Conservation (phyloP, 192 early-diverging fungal genomes). For the Linnemannia hyalina region DNA sequence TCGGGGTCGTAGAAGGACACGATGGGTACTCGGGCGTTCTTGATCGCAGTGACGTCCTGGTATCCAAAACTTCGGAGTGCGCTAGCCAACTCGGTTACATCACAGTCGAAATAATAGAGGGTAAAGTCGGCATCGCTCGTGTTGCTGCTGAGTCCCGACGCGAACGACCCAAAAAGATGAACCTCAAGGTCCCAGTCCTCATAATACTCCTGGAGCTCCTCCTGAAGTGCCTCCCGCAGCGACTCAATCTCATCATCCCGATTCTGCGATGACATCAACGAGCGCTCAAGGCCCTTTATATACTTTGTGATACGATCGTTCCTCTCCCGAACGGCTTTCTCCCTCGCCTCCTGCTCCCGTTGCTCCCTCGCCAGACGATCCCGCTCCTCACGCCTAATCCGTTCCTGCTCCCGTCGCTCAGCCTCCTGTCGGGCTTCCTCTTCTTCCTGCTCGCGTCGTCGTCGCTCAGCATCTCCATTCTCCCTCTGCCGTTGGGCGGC, state of each 20-base stretch:
- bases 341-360: background rate
- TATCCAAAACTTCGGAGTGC: background rate
- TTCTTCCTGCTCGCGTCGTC: background rate
- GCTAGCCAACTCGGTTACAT: background rate
- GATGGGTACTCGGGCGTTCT: background rate
- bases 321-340: background rate
- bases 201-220: background rate
- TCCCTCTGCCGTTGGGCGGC: background rate
- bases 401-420: background rate
- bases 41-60: background rate
- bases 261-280: background rate
- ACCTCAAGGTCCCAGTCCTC: background rate
- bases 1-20: background rate
- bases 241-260: background rate
- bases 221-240: background rate
- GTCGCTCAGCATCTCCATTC: background rate
- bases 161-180: slow-evolving; percentile 7
- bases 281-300: background rate
- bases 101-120: background rate
- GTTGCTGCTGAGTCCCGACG: background rate
- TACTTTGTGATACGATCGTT: background rate
- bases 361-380: background rate
- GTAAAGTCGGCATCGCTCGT: slow-evolving; percentile 18
- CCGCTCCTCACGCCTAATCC: background rate
- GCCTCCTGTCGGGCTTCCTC: background rate